Base-by-base conservation (phyloP, 2,329 filamentous ascomycete species). In the Pezicula radicicola region DNA sequence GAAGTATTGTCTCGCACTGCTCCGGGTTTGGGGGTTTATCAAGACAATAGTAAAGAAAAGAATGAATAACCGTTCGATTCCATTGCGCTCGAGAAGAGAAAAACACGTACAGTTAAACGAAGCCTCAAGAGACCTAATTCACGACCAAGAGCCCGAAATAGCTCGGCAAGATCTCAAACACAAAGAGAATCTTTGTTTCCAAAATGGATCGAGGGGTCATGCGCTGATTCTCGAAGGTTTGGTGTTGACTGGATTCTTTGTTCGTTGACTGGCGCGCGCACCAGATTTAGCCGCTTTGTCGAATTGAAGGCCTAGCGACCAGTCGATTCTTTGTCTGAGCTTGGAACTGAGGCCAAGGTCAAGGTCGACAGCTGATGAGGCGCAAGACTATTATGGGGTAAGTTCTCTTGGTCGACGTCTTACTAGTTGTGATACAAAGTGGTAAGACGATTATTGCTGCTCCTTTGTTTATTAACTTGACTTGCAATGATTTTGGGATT, bases 201-300 rank as follows among this genome's bases (percentile, higher is more conserved):
- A 54, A 50, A 56, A 55, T 50, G 43, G 9, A 35, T 40, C 37
- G 37, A 28, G 42, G 37, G 48, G 52, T 51, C 51, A 57, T 50
- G 55, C 50, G 55, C 53, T 43, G 49, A 52, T 52, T 46, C 35
- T 51, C 42, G 36, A 50, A 25, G 9, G 45, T 49, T 42, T 52
- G 51, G 49, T 50, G 51, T 57, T 48, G 55, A 55, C 55, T 62
- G 52, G 60, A 62, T 57, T 46, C 59, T 63, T 64, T 63, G 60
- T 62, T 46, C 56, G 41, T 48, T 58, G 50, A 55, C 19, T 45
- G 42, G 42, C 55, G 47, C 60, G 59, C 53, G 47, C 28, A 43
- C 58, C 55, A 53, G 59, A 60, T 63, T 64, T 65, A 64, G 59
- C 48, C 59, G 59, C 59, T 58, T 59, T 60, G 48, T 33, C 40